Evolutionary conservation across 345 rosid species (phyloP), one percentile per base, ranked within the genome.

Genomic region (Kandelia obovata): DNA sequence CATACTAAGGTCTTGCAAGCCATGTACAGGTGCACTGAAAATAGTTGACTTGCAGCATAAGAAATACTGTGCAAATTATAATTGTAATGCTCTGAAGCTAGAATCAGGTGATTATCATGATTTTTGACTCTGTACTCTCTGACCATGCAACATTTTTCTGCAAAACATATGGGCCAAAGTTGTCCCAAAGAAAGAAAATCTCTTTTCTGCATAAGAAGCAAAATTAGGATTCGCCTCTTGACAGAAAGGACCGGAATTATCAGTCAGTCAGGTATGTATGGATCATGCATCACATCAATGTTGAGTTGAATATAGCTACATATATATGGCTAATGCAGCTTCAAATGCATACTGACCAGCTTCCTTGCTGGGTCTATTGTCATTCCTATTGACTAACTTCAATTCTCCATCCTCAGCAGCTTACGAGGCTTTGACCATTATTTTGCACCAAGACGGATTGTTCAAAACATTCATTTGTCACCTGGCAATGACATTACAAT

Each of bases 391-490:
- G 16, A 73, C 58, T 43, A 77, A 64, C 31, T 64, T 67, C 43
- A 64, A 51, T 51, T 76, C 63, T 66, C 71, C 72, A 34, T 3
- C 47, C 7, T 65, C 81, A 23, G 47, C 46, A 67, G 11, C 80
- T 53, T 66, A 76, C 2, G 84, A 58, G 62, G 65, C 63, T 67
- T 67, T 61, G 74, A 49, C 67, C 51, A 60, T 64, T 65, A 28
- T 73, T 79, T 72, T 77, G 77, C 64, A 64, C 77, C 19, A 28
- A 52, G 37, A 58, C 62, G 53, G 83, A 57, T 75, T 70, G 75
- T 26, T 73, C 73, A 65, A 61, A 58, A 67, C 65, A 23, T 55
- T 66, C 77, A 65, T 58, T 70, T 70, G 75, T 65, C 51, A 66
- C 67, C 61, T 43, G 70, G 62, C 76, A 67, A 81, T 78, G 78